Percentiles rank a stretch among this genome's conserved stretches.
Conservation (phyloP, 768 basidiomycete genomes). For the Lactifluus volemus region DNA sequence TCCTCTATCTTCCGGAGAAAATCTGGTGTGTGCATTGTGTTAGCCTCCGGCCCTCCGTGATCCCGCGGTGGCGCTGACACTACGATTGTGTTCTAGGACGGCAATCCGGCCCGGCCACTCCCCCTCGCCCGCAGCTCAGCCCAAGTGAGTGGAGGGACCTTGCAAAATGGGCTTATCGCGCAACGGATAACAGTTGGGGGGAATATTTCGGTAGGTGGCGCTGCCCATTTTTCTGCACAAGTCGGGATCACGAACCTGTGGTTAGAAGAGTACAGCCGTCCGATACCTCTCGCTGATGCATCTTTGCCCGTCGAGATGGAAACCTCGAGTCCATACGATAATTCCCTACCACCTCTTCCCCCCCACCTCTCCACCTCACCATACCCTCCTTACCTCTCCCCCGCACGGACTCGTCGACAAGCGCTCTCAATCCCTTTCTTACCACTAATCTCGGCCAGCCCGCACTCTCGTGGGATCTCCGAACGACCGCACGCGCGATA, state of each 20-base stretch:
- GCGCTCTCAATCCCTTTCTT: conserved; percentile 51
- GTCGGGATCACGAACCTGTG: not conserved
- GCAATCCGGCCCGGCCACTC: conserved; percentile 10
- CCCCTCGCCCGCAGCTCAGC: conserved; percentile 15
- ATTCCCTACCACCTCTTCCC: conserved; percentile 41
- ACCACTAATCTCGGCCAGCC: conserved; percentile 36
- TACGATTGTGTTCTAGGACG: not conserved
- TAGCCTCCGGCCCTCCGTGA: not conserved
- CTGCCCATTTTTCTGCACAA: not conserved
- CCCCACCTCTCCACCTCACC: conserved; percentile 29
- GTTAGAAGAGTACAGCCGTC: not conserved
- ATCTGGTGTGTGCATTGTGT: conserved; percentile 10
- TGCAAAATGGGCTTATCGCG: conserved; percentile 45
- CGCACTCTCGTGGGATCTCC: conserved; percentile 43
- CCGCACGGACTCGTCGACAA: conserved; percentile 35
- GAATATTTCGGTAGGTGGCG: conserved; percentile 25
- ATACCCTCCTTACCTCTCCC: conserved; percentile 17
- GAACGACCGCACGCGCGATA: conserved; percentile 18
- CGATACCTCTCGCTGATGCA: not conserved
- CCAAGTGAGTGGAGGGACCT: conserved; percentile 45
- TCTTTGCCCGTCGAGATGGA: not conserved
- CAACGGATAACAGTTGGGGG: conserved; percentile 24
- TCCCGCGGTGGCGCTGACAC: not conserved
- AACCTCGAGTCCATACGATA: conserved; percentile 23
- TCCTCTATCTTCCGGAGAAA: conserved; percentile 9